Percentiles rank a stretch among this genome's conserved stretches.
These are phyloP conservation scores for Peniophora sp. DNA, from an alignment of 1,284 basidiomycete species.

Conservation along the genomic window DNA sequence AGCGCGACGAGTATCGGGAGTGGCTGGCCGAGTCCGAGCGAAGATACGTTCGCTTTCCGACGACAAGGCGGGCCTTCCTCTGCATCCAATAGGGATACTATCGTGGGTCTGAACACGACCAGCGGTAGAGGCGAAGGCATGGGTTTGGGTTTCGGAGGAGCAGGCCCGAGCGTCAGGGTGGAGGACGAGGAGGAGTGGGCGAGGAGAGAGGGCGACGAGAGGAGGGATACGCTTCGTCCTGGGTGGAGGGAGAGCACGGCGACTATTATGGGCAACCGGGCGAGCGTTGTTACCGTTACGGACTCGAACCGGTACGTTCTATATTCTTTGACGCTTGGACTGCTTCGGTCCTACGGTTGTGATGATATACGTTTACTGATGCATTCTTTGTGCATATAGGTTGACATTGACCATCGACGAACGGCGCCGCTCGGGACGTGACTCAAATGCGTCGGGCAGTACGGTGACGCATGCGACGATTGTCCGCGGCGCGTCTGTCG, in stretches of 20 bases:
- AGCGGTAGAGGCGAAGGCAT: too few species aligned
- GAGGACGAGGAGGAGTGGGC: background rate
- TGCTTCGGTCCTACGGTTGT: background rate
- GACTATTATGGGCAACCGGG: background rate
- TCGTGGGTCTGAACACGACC: too few species aligned
- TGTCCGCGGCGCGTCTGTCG: conserved; percentile 27
- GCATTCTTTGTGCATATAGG: background rate
- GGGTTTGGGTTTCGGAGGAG: too few species aligned
- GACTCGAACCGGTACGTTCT: background rate
- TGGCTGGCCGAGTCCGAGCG: too few species aligned
- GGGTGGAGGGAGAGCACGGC: background rate
- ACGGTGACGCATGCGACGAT: conserved; percentile 29
- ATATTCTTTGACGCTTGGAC: conserved; percentile 1
- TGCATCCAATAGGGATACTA: too few species aligned
- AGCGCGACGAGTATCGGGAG: too few species aligned
- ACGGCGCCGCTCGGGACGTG: conserved; percentile 8
- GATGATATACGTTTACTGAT: conserved; percentile 2
- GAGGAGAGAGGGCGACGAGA: background rate
- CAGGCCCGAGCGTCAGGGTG: background rate
- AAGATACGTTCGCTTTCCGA: too few species aligned
- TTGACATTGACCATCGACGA: conserved; percentile 7
- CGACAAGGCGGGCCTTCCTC: too few species aligned
- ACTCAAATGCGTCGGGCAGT: conserved; percentile 10
- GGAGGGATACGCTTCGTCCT: background rate
- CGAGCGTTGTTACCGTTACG: background rate